Evolutionary conservation across 768 basidiomycete species (phyloP), one percentile per base, ranked within the genome.

Genomic region (Mycena kentingensis): DNA sequence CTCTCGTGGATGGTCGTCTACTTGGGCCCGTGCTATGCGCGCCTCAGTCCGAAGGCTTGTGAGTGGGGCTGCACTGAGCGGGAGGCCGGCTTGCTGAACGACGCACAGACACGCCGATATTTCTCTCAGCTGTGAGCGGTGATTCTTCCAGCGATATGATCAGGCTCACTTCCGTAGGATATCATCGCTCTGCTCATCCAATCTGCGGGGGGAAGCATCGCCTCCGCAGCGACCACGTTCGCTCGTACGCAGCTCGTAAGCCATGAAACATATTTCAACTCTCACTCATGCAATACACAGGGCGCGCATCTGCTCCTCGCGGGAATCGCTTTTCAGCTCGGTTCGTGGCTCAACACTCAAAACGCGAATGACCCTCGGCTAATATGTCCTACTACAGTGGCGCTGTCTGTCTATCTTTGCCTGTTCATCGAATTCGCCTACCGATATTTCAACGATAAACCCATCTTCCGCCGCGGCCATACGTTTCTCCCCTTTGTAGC

Each of bases 251-350:
- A 46, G 16, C 26, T 36, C 16, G 51, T 52, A 12, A 5, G 51
- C 18, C 16, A 16, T 29, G 12, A 7, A 22, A 11, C 11, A 31
- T 26, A 3, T 16, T 25, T 41, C 27, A 38, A 32, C 10, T 27
- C 25, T 6, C 10, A 22, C 26, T 36, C 5, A 34, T 48, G 32
- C 6, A 10, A 8, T 10, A 7, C 26, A 7, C 11, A 69, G 66
- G 67, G 67, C 6, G 65, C 51, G n/a, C 59, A 65, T 35, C 55
- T 68, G 25, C 85, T 86, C 83, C 72, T 85, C 11, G 81, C 69
- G 1, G 87, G 85, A 42, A 86, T 88, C 54, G 70, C 72, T 16
- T 77, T 87, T 60, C 85, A 88, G 60, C 65, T 84, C 18, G 59
- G 76, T 77, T 50, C 24, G 74, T 55, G 6, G 22, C 15, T 16